Base-by-base conservation (phyloP, 148 eudicot species). In the Salicornia ramosissima region DNA sequence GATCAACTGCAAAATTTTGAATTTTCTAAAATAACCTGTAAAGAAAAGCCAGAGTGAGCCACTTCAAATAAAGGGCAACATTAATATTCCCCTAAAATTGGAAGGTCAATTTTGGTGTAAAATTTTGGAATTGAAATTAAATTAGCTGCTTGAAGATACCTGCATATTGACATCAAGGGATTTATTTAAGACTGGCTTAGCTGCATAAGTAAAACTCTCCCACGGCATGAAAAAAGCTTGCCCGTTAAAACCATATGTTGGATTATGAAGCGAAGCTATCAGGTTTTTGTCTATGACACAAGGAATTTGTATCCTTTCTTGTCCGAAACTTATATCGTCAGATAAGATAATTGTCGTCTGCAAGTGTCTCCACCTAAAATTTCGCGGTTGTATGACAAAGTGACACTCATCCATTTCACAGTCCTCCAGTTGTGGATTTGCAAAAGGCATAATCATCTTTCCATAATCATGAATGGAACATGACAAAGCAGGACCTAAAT, bases 401-500 rank as follows among this genome's bases (percentile, higher is more conserved):
- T 94, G 99, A 67, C 87, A 83, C 80, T 94, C 99, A 74, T 94
- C 99, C 93, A 87, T 84, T 75, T 87, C 87, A 85, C 87, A 94
- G 63, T 86, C 89, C 30, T 68, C 78, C 42, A 70, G 59, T 58
- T 30, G 75, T 47, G 77, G 50, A 68, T 67, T 70, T n/a, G 71
- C 59, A 26, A 49, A 71, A 56, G 74, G 59, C 61, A 78, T 64
- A 74, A 70, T 61, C 64, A 61, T 31, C 53, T 55, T 68, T 51
- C 72, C 69, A 33, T 39, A 33, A 42, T 74, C 77, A 52, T 74
- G 75, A 13, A 83, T 65, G 39, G 74, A 68, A 61, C 80, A 69
- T 47, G 73, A 54, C 72, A 81, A 69, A 26, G 80, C 68, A 65
- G 89, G 53, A 25, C 54, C 69, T 56, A 69, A 18, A 47, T 55